phyloP scores from a whole-genome alignment of 208 protist species.

The Trichomonas gallinae region DNA sequence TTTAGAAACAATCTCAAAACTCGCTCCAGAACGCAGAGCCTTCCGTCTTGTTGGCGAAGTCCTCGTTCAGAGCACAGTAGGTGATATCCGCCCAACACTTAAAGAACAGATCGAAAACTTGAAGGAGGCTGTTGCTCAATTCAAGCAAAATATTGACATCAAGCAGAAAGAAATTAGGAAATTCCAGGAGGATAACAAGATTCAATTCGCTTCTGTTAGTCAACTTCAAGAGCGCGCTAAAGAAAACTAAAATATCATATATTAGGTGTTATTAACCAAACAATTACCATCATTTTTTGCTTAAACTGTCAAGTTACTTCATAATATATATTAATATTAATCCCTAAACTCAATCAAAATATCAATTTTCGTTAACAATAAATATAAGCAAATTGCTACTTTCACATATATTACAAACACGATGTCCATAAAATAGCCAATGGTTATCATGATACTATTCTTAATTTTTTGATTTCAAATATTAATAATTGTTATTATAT shows the following conservation, averaged over 20 bases:
- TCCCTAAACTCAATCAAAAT: no score
- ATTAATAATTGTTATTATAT: no score
- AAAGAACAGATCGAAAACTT: background rate
- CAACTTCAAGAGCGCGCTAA: background rate
- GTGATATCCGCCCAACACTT: background rate
- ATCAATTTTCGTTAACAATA: no score
- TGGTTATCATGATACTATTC: no score
- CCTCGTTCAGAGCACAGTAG: conserved; percentile 1
- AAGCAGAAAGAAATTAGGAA: background rate
- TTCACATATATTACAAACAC: no score
- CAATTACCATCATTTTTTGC: no score
- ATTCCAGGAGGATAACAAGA: conserved; percentile 3
- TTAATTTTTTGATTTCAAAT: no score
- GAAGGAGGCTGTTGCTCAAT: background rate
- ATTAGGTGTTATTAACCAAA: background rate
- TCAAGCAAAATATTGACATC: background rate
- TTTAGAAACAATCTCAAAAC: background rate
- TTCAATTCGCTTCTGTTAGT: background rate
- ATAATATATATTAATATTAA: no score
- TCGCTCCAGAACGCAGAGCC: background rate
- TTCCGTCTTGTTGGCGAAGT: conserved; percentile 11
- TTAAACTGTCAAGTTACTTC: no score
- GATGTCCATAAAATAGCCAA: no score
- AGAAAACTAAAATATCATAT: background rate
- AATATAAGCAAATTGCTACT: no score